phyloP scores from a whole-genome alignment of 257 asterid genomes.

The Solanum dulcamara region DNA sequence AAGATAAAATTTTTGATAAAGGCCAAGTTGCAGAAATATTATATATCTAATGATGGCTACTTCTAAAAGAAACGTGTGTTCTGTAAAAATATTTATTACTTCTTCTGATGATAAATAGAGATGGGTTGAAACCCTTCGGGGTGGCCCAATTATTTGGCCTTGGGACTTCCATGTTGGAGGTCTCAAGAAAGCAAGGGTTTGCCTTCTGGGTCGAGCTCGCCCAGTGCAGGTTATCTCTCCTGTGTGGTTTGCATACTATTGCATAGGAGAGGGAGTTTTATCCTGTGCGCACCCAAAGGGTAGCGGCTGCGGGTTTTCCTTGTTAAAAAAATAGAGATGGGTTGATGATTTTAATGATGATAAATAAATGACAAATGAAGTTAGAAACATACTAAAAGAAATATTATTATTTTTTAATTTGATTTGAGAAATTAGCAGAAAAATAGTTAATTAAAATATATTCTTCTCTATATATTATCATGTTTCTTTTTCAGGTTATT shows the following conservation, averaged over 20 bases:
- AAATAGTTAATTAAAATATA: neutral
- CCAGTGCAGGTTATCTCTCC: too few relatives aligned
- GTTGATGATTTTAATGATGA: neutral
- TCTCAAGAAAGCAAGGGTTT: too few relatives aligned
- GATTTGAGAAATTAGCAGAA: neutral
- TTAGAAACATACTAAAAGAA: neutral
- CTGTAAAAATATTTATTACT: neutral
- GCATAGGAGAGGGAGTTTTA: too few relatives aligned
- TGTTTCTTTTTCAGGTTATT: neutral
- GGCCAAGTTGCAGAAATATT: neutral
- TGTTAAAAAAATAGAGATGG: neutral
- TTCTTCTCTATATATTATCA: neutral
- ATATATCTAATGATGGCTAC: neutral
- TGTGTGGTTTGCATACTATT: too few relatives aligned
- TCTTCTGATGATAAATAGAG: neutral
- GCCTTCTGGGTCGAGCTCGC: too few relatives aligned
- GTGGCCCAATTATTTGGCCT: too few relatives aligned
- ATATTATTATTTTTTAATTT: too few relatives aligned
- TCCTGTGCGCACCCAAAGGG: too few relatives aligned
- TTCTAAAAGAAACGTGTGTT: neutral
- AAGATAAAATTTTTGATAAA: neutral
- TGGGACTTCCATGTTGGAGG: too few relatives aligned
- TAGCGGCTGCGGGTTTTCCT: too few relatives aligned
- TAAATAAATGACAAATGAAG: neutral
- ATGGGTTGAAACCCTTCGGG: too few relatives aligned